Percentiles rank a stretch among this genome's conserved stretches.
Evolutionary conservation across 352 stramenopile genomes (phyloP).

Genomic region (Phytophthora agathidicida): DNA sequence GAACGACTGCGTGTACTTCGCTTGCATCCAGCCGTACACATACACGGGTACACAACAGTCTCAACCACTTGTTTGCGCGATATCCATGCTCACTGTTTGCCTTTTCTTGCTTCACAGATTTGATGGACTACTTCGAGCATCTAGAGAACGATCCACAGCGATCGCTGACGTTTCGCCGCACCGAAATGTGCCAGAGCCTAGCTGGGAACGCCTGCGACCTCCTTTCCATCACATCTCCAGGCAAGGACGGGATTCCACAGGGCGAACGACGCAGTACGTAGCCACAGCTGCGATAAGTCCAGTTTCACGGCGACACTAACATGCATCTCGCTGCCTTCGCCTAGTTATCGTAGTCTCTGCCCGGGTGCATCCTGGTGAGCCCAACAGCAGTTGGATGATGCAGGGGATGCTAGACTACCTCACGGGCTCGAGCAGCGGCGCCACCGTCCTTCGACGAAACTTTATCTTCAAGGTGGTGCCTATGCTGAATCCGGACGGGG

Average conservation of each 20-base stretch:
- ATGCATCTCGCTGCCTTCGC: not conserved
- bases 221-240: constrained; percentile 85
- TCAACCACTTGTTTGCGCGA: not conserved
- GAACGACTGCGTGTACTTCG: constrained; percentile 82
- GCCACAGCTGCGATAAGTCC: no score
- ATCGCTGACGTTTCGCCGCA: constrained; percentile 52
- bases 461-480: constrained; percentile 93
- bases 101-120: constrained; percentile 39
- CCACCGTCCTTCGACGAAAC: constrained; percentile 67
- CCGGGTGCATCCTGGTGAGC: constrained; percentile 90
- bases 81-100: not conserved
- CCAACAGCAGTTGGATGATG: constrained; percentile 93
- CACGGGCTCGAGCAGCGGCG: constrained; percentile 62
- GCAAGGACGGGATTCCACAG: constrained; percentile 40
- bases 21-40: constrained; percentile 87
- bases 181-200: constrained; percentile 87
- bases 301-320: no score
- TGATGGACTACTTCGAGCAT: constrained; percentile 73
- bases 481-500: constrained; percentile 94
- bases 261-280: constrained; percentile 61
- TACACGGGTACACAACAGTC: constrained; percentile 64
- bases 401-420: constrained; percentile 93
- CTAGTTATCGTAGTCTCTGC: constrained; percentile 86
- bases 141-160: constrained; percentile 61
- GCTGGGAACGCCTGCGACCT: constrained; percentile 87